Evolutionary conservation across 2,329 filamentous ascomycete genomes (phyloP).

Genomic region (Niveomyces coronatus): DNA sequence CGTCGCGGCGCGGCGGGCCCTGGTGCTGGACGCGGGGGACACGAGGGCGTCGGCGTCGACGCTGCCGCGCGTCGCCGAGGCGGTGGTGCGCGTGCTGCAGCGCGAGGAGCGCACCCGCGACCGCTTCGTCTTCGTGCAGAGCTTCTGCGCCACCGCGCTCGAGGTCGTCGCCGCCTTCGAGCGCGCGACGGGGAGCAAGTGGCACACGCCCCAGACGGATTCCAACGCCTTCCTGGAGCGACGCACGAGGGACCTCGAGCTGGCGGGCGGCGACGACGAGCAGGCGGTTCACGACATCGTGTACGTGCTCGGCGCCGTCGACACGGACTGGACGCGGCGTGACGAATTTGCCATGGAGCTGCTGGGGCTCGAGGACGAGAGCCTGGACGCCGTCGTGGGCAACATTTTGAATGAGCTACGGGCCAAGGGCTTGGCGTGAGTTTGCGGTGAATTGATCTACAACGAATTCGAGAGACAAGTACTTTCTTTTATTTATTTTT

Average conservation of each 20-base stretch:
- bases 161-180: constrained; percentile 39
- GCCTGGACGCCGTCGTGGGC: constrained; percentile 31
- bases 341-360: constrained; percentile 37
- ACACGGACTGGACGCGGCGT: constrained; percentile 37
- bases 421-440: constrained; percentile 6
- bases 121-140: constrained; percentile 34
- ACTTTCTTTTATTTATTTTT: no score
- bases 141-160: constrained; percentile 36
- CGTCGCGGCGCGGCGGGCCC: constrained; percentile 28
- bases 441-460: no score
- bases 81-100: constrained; percentile 37
- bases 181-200: constrained; percentile 34
- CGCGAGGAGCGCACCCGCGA: constrained; percentile 43
- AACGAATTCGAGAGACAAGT: no score
- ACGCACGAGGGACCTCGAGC: constrained; percentile 27
- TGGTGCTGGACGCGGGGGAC: constrained; percentile 43
- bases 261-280: constrained; percentile 25
- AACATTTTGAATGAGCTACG: constrained; percentile 20
- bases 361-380: constrained; percentile 35
- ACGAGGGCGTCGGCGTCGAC: constrained; percentile 37
- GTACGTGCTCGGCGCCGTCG: constrained; percentile 36
- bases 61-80: constrained; percentile 36
- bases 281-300: constrained; percentile 36
- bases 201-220: constrained; percentile 22
- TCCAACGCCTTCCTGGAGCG: constrained; percentile 29